phyloP scores from a whole-genome alignment of 805 yeast genomes.

The Ogataea nitratoaversa region DNA sequence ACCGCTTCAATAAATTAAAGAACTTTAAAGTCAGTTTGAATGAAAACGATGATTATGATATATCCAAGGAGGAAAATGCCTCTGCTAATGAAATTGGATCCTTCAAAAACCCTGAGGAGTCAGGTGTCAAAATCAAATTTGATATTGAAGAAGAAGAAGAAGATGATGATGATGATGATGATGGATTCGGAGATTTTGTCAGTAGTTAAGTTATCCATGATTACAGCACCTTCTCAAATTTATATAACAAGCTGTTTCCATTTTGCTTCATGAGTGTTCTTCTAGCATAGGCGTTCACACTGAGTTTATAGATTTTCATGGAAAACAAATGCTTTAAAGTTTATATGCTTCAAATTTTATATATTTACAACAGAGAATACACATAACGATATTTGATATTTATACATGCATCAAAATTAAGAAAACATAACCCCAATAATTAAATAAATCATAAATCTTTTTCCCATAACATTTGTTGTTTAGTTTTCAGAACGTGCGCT shows the following conservation, averaged over 20 bases:
- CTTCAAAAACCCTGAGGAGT: too few species aligned
- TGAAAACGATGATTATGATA: constrained; percentile 1
- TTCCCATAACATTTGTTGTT: constrained; percentile 23
- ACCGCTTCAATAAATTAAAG: constrained; percentile 14
- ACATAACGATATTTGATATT: too few species aligned
- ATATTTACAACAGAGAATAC: constrained; percentile 1
- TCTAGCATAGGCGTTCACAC: background rate
- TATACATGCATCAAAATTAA: too few species aligned
- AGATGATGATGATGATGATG: constrained; percentile 10
- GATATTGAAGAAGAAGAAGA: constrained; percentile 1
- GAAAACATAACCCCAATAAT: too few species aligned
- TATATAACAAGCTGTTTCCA: too few species aligned
- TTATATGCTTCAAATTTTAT: background rate
- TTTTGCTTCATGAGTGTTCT: constrained; percentile 3
- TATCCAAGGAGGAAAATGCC: constrained; percentile 2
- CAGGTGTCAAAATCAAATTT: background rate
- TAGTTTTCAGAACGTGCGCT: constrained; percentile 22
- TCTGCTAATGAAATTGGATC: constrained; percentile 4
- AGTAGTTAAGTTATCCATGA: constrained; percentile 11
- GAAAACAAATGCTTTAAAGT: too few species aligned
- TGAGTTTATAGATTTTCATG: too few species aligned
- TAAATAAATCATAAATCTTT: constrained; percentile 15
- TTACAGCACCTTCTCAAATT: too few species aligned
- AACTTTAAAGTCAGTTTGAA: constrained; percentile 9
- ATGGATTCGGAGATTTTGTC: constrained; percentile 30